Conservation (phyloP, 2,329 filamentous ascomycete genomes). For the Periconia digitata region DNA sequence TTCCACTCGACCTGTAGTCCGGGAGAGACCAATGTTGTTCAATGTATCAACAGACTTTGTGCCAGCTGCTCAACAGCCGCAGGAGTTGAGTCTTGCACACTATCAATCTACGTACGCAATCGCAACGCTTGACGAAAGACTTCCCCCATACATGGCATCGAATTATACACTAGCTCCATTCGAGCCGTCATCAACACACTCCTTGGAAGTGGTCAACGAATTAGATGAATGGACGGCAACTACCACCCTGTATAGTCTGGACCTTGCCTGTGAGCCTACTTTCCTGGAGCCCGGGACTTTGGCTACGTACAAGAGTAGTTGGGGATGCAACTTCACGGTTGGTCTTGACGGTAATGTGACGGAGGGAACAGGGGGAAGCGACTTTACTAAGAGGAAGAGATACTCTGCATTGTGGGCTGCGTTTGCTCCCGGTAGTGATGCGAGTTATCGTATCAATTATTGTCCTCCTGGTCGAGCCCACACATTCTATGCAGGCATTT, state of each 20-base stretch:
- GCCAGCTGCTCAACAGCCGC: constrained; percentile 30
- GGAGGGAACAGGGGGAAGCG: background rate
- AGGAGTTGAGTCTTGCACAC: constrained; percentile 39
- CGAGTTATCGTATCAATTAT: constrained; percentile 31
- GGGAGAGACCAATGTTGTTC: constrained; percentile 10
- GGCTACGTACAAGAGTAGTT: constrained; percentile 17
- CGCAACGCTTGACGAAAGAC: constrained; percentile 49
- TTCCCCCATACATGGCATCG: constrained; percentile 48
- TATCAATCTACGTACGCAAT: constrained; percentile 52
- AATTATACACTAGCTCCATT: constrained; percentile 52
- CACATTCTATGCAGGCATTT: constrained; percentile 32
- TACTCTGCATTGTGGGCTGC: constrained; percentile 48
- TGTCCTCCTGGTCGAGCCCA: constrained; percentile 41
- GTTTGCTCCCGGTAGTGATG: constrained; percentile 40
- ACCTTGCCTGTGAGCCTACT: constrained; percentile 36
- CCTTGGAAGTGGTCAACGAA: background rate
- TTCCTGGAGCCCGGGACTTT: background rate
- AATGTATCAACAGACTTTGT: constrained; percentile 24
- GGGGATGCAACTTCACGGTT: constrained; percentile 20
- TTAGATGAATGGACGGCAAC: constrained; percentile 23
- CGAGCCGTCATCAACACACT: constrained; percentile 17
- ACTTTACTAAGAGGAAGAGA: constrained; percentile 7
- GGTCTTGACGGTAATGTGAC: constrained; percentile 18
- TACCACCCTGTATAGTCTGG: constrained; percentile 37
- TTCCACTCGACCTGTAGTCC: constrained; percentile 34